Percentiles rank a stretch among this genome's conserved stretches.
phyloP scores from a whole-genome alignment of 805 yeast species.

The Sporopachydermia lactativora region DNA sequence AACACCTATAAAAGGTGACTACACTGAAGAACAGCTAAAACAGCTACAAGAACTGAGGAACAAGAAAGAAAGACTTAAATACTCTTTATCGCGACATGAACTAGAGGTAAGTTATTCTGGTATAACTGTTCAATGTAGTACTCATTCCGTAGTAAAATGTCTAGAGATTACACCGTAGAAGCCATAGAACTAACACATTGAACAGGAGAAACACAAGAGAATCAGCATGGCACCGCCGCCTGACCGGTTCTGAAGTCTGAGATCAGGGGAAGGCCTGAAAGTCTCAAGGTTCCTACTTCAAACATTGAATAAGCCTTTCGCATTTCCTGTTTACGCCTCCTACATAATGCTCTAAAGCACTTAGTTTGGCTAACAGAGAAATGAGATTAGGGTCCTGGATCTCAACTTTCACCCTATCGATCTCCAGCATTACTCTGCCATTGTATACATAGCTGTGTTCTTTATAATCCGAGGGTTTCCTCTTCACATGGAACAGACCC shows the following conservation, averaged over 20 bases:
- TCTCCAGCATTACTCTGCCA: conserved; percentile 10
- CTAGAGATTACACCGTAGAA: background rate
- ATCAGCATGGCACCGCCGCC: conserved; percentile 1
- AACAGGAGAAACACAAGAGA: conserved; percentile 1
- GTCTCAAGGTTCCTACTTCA: background rate
- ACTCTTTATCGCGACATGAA: background rate
- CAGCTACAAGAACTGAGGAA: background rate
- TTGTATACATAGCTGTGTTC: conserved; percentile 5
- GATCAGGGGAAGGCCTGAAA: no score
- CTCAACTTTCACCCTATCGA: conserved; percentile 11
- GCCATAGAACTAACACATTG: background rate
- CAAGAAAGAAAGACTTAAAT: background rate
- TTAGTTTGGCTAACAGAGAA: conserved; percentile 11
- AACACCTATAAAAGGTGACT: background rate
- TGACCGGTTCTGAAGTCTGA: background rate
- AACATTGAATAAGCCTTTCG: background rate
- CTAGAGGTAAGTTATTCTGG: background rate
- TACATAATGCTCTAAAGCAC: conserved; percentile 11
- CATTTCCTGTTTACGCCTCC: conserved; percentile 10
- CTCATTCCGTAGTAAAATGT: background rate
- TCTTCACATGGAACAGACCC: background rate
- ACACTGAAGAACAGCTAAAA: background rate
- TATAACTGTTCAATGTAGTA: background rate
- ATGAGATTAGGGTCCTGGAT: conserved; percentile 15
- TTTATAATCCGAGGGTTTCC: background rate